These are phyloP conservation scores for Colletotrichum sansevieriae DNA, from an alignment of 2,329 filamentous ascomycete species.

Conservation along the genomic window DNA sequence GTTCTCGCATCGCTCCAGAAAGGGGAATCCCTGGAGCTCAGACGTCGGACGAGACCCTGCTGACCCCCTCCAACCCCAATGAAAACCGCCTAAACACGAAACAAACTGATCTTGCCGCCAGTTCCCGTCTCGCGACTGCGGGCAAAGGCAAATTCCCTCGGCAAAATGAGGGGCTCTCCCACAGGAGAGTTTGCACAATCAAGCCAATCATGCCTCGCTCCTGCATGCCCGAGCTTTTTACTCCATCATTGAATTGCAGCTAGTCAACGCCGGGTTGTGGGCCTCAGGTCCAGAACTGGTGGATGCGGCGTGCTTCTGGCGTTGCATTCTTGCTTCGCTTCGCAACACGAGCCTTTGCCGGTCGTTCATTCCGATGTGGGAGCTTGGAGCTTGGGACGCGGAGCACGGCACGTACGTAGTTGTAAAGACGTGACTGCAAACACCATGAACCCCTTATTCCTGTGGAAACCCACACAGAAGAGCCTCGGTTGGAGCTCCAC, in stretches of 20 bases:
- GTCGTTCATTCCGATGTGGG: neutral
- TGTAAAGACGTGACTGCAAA: neutral
- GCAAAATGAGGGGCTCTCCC: neutral
- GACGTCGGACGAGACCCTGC: neutral
- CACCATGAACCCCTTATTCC: conserved; percentile 1
- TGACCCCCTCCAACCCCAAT: conserved; percentile 7
- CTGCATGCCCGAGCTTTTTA: conserved; percentile 22
- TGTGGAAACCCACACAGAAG: too few relatives aligned
- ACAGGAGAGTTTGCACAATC: neutral
- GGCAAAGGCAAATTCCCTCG: conserved; percentile 24
- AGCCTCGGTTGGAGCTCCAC: neutral
- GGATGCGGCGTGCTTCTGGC: neutral
- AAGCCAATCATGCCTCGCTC: conserved; percentile 6
- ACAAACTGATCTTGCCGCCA: neutral
- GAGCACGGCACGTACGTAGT: conserved; percentile 10
- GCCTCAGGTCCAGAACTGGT: neutral
- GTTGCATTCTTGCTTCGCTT: conserved; percentile 14
- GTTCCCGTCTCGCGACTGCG: neutral
- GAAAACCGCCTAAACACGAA: conserved; percentile 8
- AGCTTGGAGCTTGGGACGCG: conserved; percentile 24
- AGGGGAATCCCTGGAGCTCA: neutral
- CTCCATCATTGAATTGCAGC: conserved; percentile 18
- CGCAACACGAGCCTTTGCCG: conserved; percentile 12
- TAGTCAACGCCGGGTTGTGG: neutral
- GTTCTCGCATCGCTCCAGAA: conserved; percentile 19